Evolutionary conservation across 331 rosid species (phyloP), one percentile per base, ranked within the genome.

Genomic region (Malus hybrid): DNA sequence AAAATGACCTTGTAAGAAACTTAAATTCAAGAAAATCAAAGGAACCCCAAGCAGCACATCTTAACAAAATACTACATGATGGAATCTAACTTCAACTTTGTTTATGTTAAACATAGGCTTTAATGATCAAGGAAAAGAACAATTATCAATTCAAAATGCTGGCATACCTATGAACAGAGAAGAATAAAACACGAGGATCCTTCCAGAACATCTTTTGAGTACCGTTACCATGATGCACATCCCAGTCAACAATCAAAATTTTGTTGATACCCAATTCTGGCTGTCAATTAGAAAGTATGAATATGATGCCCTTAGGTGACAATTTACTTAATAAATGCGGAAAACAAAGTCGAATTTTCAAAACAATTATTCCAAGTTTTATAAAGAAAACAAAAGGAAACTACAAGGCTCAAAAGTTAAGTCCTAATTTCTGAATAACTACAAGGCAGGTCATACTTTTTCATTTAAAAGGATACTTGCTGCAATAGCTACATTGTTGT

Each of bases 171-270:
- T 95, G 99, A 83, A 95, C 93, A 3, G 99, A 95, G 92, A 95
- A 95, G 87, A 95, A 95, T 60, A 95, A 75, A 79, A 92, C 97
- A 33, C 87, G 97, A 67, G 96, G 81, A 80, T 95, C 97, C 61
- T 76, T 77, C 93, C 89, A 92, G 75, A 95, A 95, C 93, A 82
- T 85, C 82, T 95, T 95, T 78, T 92, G 99, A 19, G 99, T 95
- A 65, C 92, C 99, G 79, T 95, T 95, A 70, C 99, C 99, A 75
- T 95, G 99, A 87, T 95, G 99, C 15, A 95, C 93, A 44, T 95
- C 99, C 99, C 99, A 95, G 79, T 95, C 99, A 80, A 95, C 97
- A 19, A 95, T 88, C 76, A 95, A 79, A 68, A 95, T 84, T 71
- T 86, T 90, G 63, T 89, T 88, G 24, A 92, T 81, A 4, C 92